Evolutionary conservation across 1,284 basidiomycete genomes (phyloP).

Genomic region (Austroboletus novae-zelandiae): DNA sequence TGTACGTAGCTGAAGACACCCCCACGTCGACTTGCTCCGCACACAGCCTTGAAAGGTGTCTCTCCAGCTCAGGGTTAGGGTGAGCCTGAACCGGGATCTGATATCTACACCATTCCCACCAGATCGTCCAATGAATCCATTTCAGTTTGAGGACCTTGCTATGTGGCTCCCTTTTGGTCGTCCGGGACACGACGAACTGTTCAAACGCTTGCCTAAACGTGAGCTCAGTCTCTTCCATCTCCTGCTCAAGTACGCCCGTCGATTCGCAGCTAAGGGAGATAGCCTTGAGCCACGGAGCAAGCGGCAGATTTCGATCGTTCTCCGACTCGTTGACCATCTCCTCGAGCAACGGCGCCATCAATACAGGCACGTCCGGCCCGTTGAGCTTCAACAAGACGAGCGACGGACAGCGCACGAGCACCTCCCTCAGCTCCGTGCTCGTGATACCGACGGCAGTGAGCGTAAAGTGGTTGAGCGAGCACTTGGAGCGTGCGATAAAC

Average conservation of each 20-base stretch:
- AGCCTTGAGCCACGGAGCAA: conserved; percentile 29
- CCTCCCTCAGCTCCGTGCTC: conserved; percentile 21
- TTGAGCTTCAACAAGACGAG: conserved; percentile 30
- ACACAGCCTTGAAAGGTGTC: conserved; percentile 20
- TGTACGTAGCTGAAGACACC: conserved; percentile 28
- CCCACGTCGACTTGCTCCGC: conserved; percentile 27
- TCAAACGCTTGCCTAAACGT: conserved; percentile 29
- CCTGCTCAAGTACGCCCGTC: conserved; percentile 16
- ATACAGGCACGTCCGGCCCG: conserved; percentile 20
- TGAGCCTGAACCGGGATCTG: conserved; percentile 21
- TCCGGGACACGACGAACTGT: conserved; percentile 25
- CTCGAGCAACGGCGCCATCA: conserved; percentile 22
- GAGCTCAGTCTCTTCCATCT: conserved; percentile 22
- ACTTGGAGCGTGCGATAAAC: conserved; percentile 25
- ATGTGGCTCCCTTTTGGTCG: conserved; percentile 18
- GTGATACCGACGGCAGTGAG: conserved; percentile 26
- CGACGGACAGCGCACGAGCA: conserved; percentile 30
- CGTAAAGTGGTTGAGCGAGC: conserved; percentile 30
- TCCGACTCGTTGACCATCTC: conserved; percentile 23
- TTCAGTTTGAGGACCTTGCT: conserved; percentile 28
- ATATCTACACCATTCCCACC: conserved; percentile 28
- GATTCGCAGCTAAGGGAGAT: conserved; percentile 32
- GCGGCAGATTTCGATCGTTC: conserved; percentile 16
- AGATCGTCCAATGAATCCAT: conserved; percentile 32
- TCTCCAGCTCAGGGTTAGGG: conserved; percentile 23